Base-by-base conservation (phyloP, 2,329 filamentous ascomycete genomes). In the Scopulariopsis brevicaulis region DNA sequence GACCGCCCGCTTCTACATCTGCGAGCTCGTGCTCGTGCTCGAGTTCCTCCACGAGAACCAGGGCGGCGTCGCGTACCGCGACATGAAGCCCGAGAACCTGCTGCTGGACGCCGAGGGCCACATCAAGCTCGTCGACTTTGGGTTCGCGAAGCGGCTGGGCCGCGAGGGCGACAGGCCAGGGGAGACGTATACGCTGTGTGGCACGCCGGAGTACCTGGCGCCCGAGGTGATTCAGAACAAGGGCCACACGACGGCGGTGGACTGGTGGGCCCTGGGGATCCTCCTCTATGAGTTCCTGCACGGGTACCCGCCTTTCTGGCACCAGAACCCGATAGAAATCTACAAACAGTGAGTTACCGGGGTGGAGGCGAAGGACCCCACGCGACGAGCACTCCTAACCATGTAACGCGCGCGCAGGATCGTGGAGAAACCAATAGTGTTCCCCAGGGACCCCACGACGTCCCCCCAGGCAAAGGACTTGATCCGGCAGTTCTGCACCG, bases 241-340 rank as follows among this genome's bases (percentile, higher is more conserved):
- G 68, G 89, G 87, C 14, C 84, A 87, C 66, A 85, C 82, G 2
- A 84, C 82, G 2, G 87, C 89, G 15, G 89, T 93, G 40, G 89
- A 93, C 74, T 93, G 89, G 89, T 93, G 89, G 89, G 89, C 89
- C 0, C 77, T 94, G 63, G 89, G 89, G 28, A 91, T 93, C 63
- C 72, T 94, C 59, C 85, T 93, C 60, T 93, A 90, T 70, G 89
- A 94, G 68, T 93, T 93, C 67, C 74, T 93, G 54, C 90, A 89
- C 11, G 89, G 89, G 32, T 91, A 92, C 66, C 89, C 89, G 15
- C 89, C 89, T 0, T 94, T 93, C 68, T 94, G 89, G 87, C 86
- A 92, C 67, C 85, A 89, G 63, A 93, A 91, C 63, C 89, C 89
- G 1, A 89, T 93, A 63, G 89, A 92, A 69, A 93, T 93, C 59